Evolutionary conservation across 371 early-diverging fungal genomes (phyloP), one percentile per base, ranked within the genome.

Genomic region (Dinochytrium kinnereticum): DNA sequence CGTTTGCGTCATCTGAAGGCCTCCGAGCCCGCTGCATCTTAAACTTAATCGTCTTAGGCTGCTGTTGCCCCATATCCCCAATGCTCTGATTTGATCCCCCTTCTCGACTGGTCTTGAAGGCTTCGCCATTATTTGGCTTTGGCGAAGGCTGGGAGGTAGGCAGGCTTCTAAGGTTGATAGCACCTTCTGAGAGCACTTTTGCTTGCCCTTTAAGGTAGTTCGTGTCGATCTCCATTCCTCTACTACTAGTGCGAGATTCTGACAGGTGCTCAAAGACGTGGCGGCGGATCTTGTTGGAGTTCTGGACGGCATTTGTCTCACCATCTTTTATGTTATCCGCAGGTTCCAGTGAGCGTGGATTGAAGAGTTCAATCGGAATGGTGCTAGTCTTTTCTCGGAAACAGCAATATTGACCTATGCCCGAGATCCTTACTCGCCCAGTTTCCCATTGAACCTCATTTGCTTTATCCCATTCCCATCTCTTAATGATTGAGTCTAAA

Each of bases 381-480:
- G 69, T 59, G 77, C 81, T 85, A 31, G 79, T 40, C 39, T 76
- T 78, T 53, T 85, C 85, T 26, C 37, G 66, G 38, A 82, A 78
- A 28, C 75, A 59, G 49, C 66, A 61, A 69, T 75, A 76, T 68
- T 71, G 76, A 17, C 76, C 76, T 26, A 75, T 72, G 0, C 76
- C 59, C 28, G 51, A 34, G 13, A 76, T 59, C 33, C 76, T 68
- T 38, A 64, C 59, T 26, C 78, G 50, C 3, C 57, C 70, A 2
- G 64, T 26, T 17, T 59, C 76, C 85, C 83, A 83, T 2, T 73
- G 69, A 2, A 83, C 70, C 15, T 80, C 78, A 15, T 76, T 76
- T 34, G 79, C 71, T 28, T 64, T 59, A 30, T 85, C 85, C 72
- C 80, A 78, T 53, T 82, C 81, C 69, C 81, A 70, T 37, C 78